Conservation (phyloP, 768 basidiomycete genomes). For the Agaricus sinodeliciosus region DNA sequence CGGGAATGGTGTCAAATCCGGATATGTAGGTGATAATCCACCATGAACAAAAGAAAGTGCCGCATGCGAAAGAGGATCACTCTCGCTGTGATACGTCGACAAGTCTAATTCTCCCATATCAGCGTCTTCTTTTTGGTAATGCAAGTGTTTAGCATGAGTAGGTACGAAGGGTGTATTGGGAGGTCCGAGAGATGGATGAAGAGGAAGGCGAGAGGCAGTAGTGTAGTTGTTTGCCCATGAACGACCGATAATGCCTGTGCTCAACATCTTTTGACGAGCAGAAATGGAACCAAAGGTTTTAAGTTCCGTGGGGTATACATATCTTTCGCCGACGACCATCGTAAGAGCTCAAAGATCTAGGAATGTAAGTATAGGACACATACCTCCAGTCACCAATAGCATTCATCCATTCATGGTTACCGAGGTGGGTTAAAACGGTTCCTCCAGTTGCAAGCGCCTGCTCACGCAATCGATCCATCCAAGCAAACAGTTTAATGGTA, state of each 20-base stretch:
- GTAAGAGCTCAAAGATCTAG: neutral
- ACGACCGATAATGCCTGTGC: slow-evolving; percentile 69
- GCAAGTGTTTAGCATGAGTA: slow-evolving; percentile 17
- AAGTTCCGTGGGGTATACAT: slow-evolving; percentile 78
- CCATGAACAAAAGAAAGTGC: slow-evolving; percentile 94
- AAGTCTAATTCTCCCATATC: slow-evolving; percentile 13
- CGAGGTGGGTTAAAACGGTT: slow-evolving; percentile 68
- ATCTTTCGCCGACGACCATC: slow-evolving; percentile 38
- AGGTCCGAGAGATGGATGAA: slow-evolving; percentile 63
- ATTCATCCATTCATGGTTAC: slow-evolving; percentile 98
- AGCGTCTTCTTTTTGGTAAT: slow-evolving; percentile 24
- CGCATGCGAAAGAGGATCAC: slow-evolving; percentile 59
- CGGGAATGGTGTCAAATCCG: slow-evolving; percentile 75
- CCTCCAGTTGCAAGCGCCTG: slow-evolving; percentile 71
- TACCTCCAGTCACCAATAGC: slow-evolving; percentile 48
- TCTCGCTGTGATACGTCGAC: slow-evolving; percentile 19
- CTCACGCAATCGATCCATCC: slow-evolving; percentile 78
- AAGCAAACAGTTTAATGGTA: slow-evolving; percentile 76
- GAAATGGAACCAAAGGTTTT: slow-evolving; percentile 71
- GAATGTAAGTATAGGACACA: neutral
- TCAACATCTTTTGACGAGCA: slow-evolving; percentile 66
- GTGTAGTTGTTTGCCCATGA: slow-evolving; percentile 87
- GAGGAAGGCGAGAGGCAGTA: slow-evolving; percentile 71
- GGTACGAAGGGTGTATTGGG: slow-evolving; percentile 57
- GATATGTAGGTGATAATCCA: slow-evolving; percentile 75